Conservation (phyloP, 352 stramenopile species). For the Peronospora belbahrii region DNA sequence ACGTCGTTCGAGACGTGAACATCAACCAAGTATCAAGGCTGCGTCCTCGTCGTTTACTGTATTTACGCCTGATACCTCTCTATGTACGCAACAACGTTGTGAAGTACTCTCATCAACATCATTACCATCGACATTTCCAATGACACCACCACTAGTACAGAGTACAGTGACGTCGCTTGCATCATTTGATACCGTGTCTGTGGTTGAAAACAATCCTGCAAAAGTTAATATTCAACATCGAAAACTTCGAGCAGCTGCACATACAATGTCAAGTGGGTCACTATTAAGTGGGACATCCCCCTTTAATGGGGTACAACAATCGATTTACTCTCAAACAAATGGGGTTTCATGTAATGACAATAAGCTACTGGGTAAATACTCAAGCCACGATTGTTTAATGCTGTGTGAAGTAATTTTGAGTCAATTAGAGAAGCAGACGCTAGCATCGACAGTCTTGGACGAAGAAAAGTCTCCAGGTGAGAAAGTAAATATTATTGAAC, state of each 20-base stretch:
- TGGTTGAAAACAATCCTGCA: not conserved
- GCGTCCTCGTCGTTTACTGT: not conserved
- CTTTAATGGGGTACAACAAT: no score
- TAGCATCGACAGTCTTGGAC: slow-evolving; percentile 32
- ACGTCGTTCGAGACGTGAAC: slow-evolving; percentile 35
- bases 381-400: slow-evolving; percentile 38
- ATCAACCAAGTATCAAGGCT: slow-evolving; percentile 16
- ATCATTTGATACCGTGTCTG: not conserved
- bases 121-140: no score
- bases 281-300: no score
- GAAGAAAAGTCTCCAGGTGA: slow-evolving; percentile 32
- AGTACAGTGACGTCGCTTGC: not conserved
- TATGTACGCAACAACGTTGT: slow-evolving; percentile 23
- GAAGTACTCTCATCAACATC: slow-evolving; percentile 3
- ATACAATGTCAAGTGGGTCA: no score
- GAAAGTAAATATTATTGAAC: no score
- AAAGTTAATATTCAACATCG: slow-evolving; percentile 7
- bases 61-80: not conserved
- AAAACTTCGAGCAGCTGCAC: slow-evolving; percentile 9
- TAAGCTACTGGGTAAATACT: slow-evolving; percentile 41
- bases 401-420: slow-evolving; percentile 49
- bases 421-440: slow-evolving; percentile 46
- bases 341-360: no score
- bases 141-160: slow-evolving; percentile 5
- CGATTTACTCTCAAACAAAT: no score